Evolutionary conservation across 345 rosid species (phyloP).

Genomic region (Syzygium aqueum): DNA sequence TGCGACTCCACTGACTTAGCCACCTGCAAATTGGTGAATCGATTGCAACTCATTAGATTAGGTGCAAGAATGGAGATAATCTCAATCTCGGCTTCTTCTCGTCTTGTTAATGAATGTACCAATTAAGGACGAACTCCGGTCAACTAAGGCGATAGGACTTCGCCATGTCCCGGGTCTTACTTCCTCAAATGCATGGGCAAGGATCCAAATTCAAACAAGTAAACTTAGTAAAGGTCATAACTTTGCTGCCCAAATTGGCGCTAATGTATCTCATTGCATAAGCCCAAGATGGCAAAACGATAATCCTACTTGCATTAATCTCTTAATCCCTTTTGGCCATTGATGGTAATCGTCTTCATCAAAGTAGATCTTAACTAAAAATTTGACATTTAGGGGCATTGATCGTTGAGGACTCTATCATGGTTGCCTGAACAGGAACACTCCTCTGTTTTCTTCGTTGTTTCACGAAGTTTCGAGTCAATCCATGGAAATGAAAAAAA

Average conservation of each 20-base stretch:
- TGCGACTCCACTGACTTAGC: constrained; percentile 44
- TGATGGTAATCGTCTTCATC: neutral
- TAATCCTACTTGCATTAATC: too few relatives aligned
- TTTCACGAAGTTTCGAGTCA: neutral
- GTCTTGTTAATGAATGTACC: neutral
- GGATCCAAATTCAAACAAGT: neutral
- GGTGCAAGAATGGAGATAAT: neutral
- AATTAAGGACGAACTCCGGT: neutral
- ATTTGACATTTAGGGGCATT: neutral
- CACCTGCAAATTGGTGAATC: constrained; percentile 20
- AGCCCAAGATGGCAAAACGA: neutral
- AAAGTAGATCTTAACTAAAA: neutral
- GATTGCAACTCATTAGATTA: neutral
- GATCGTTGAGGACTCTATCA: neutral
- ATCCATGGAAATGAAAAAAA: neutral
- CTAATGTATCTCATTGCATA: neutral
- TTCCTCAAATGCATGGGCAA: neutral
- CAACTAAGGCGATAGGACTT: neutral
- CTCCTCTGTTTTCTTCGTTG: neutral
- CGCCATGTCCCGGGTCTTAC: neutral
- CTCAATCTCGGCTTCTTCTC: neutral
- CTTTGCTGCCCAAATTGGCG: neutral
- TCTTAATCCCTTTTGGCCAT: neutral
- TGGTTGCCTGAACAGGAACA: neutral
- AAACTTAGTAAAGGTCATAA: neutral